phyloP scores from a whole-genome alignment of 2,329 filamentous ascomycete genomes.

The Bimuria novae-zelandiae region DNA sequence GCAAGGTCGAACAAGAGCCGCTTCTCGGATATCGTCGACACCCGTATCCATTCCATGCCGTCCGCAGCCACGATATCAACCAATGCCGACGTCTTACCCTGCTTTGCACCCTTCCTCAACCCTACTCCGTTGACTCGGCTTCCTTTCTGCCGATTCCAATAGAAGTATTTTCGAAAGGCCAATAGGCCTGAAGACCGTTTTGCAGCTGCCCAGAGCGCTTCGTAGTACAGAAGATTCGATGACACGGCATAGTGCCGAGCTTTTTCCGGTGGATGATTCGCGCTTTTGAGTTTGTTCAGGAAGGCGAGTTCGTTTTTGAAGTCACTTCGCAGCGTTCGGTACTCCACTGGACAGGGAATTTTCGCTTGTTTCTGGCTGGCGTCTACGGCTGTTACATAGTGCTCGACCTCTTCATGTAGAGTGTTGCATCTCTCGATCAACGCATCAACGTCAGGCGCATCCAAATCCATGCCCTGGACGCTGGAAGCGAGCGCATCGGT shows the following conservation, averaged over 20 bases:
- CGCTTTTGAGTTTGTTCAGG: conserved; percentile 33
- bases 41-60: conserved; percentile 70
- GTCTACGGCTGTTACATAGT: conserved; percentile 43
- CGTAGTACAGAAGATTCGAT: conserved; percentile 69
- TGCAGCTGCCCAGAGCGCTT: conserved; percentile 66
- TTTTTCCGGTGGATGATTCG: conserved; percentile 32
- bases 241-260: conserved; percentile 63
- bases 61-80: conserved; percentile 69
- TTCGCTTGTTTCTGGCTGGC: conserved; percentile 37
- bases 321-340: conserved; percentile 39
- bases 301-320: conserved; percentile 43
- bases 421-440: conserved; percentile 46
- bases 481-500: conserved; percentile 7
- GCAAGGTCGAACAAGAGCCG: conserved; percentile 70
- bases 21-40: conserved; percentile 67
- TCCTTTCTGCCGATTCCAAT: conserved; percentile 38
- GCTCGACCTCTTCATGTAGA: conserved; percentile 49
- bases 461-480: conserved; percentile 6
- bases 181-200: conserved; percentile 62
- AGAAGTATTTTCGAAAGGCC: conserved; percentile 54
- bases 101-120: conserved; percentile 45
- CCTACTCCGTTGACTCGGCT: conserved; percentile 25
- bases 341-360: conserved; percentile 45
- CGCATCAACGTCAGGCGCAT: conserved; percentile 26
- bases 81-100: conserved; percentile 56